Evolutionary conservation across 2,329 filamentous ascomycete genomes (phyloP), one percentile per base, ranked within the genome.

Genomic region (Tolypocladium pustulatum): DNA sequence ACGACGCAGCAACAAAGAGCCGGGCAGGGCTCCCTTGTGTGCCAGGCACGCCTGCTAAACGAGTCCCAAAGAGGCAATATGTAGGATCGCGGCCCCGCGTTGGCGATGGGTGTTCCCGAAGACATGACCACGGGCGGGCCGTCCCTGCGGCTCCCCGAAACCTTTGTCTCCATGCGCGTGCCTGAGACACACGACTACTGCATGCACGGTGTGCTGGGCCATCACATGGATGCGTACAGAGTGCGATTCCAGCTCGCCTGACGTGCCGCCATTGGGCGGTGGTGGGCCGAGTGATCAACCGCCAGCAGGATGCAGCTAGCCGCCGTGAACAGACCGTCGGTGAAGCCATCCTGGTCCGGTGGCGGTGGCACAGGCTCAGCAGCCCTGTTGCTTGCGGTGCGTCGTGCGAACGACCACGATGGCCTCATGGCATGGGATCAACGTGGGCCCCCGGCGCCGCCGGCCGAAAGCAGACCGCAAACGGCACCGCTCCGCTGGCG

Each of bases 251-350:
- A 27, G 55, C 27, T 41, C 51, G 57, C 55, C 60, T 58, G 49
- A 55, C 58, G 30, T 13, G 57, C 17, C 40, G 38, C 57, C 20
- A 61, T 60, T 62, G 62, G 62, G 36, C 36, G 58, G 58, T 51
- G 55, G 58, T 54, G 55, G 61, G 58, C 59, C 56, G 57, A 62
- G 59, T 63, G 59, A 62, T 61, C 40, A 61, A 60, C 58, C 52
- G 57, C 57, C 58, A 51, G 57, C 54, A 54, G 56, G 46, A 61
- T 62, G 64, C 64, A 63, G 53, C 54, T 62, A 63, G 59, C 61
- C 59, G 62, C 62, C 59, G 60, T 37, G 57, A 59, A 63, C 60
- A 64, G 58, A 61, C 61, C 60, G 60, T 64, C 63, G 64, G 63
- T 62, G 64, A 65, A 53, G 59, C 55, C 55, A 58, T 56, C 54